phyloP scores from a whole-genome alignment of 2,329 filamentous ascomycete species.

The Blastomyces percursus region DNA sequence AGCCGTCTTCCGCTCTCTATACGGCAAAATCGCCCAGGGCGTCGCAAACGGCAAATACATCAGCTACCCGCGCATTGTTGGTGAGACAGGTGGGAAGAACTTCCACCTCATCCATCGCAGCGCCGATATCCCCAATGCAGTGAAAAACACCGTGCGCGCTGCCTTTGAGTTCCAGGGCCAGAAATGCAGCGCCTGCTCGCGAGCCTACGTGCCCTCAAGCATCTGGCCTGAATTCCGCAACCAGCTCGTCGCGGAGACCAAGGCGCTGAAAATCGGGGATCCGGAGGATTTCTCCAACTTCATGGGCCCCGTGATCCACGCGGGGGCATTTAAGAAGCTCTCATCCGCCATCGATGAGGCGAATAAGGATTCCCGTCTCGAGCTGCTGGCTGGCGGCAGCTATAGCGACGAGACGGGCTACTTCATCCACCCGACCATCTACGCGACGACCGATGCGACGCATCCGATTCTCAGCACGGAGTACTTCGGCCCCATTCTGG shows the following conservation, averaged over 20 bases:
- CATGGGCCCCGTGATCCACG: slow-evolving; percentile 78
- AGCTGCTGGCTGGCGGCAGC: slow-evolving; percentile 62
- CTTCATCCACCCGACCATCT: slow-evolving; percentile 76
- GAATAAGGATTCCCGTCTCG: slow-evolving; percentile 47
- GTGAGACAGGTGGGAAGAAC: slow-evolving; percentile 89
- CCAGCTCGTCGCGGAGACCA: slow-evolving; percentile 55
- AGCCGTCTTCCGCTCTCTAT: slow-evolving; percentile 77
- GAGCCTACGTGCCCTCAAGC: slow-evolving; percentile 66
- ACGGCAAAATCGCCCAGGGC: slow-evolving; percentile 71
- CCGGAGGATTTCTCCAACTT: slow-evolving; percentile 66
- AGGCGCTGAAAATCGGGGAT: slow-evolving; percentile 58
- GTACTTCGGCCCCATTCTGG: slow-evolving; percentile 70
- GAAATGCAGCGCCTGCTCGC: slow-evolving; percentile 79
- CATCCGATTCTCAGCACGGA: slow-evolving; percentile 67
- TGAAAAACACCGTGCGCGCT: slow-evolving; percentile 69
- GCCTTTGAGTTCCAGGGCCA: slow-evolving; percentile 88
- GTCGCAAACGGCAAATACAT: slow-evolving; percentile 72
- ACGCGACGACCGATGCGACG: slow-evolving; percentile 59
- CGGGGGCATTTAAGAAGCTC: slow-evolving; percentile 70
- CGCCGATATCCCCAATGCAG: slow-evolving; percentile 69
- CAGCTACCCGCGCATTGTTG: slow-evolving; percentile 78
- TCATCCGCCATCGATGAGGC: slow-evolving; percentile 64
- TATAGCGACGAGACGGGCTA: slow-evolving; percentile 70
- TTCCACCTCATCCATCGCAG: slow-evolving; percentile 73
- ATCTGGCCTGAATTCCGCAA: slow-evolving; percentile 61